A percentile compares a stretch with the other conserved stretches of the same genome.
Conservation (phyloP, 2,329 filamentous ascomycete species). For the Aspergillus puulaauensis region DNA sequence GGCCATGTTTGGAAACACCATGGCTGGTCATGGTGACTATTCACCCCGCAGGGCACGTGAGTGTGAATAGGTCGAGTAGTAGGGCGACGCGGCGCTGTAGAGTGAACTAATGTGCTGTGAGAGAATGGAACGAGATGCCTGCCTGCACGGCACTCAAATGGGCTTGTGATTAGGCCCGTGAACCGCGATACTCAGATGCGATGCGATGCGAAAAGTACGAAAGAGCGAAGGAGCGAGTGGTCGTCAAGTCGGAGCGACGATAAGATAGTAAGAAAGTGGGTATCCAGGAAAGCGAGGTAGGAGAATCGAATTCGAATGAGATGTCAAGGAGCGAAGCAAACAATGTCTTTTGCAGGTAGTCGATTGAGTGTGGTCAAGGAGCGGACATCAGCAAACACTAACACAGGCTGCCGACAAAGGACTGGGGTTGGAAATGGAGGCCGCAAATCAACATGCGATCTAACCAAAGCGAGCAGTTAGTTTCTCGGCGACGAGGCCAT, state of each 20-base stretch:
- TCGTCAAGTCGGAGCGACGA: background rate
- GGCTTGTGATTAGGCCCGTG: background rate
- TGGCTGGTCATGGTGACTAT: conserved; percentile 9
- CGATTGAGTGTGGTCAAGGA: conserved; percentile 7
- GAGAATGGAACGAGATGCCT: conserved; percentile 6
- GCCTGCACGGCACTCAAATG: conserved; percentile 11
- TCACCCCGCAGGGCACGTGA: background rate
- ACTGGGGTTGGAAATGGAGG: background rate
- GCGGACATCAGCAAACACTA: conserved; percentile 11
- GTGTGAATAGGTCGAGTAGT: background rate
- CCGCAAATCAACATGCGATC: conserved; percentile 10
- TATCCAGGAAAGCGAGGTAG: background rate
- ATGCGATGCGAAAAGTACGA: background rate
- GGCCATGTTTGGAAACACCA: conserved; percentile 7
- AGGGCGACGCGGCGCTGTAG: background rate
- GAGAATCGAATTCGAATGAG: background rate
- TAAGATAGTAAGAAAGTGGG: background rate
- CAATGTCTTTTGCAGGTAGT: conserved; percentile 2
- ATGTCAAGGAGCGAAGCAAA: conserved; percentile 5
- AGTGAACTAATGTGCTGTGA: background rate
- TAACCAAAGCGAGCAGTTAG: background rate
- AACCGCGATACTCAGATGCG: background rate
- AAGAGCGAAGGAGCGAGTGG: background rate
- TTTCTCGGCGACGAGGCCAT: background rate
- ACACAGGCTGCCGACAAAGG: conserved; percentile 9